Percentiles rank a stretch among this genome's conserved stretches.
These are phyloP conservation scores for Cytospora chrysosperma DNA, from an alignment of 2,329 filamentous ascomycete species.

Conservation along the genomic window DNA sequence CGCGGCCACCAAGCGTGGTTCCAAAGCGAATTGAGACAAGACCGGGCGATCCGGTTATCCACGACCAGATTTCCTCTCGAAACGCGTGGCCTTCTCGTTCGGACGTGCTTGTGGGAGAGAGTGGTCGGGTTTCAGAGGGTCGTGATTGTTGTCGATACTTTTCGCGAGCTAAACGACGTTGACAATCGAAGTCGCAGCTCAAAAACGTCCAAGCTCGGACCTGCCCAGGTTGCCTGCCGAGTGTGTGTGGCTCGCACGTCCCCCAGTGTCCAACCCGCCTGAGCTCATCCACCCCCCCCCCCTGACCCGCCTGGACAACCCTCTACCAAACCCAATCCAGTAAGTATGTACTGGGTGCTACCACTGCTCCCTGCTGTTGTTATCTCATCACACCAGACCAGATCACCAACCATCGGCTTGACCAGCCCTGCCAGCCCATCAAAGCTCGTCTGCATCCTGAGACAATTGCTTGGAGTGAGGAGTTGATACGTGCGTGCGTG, in stretches of 20 bases:
- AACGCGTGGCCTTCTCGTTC: not conserved
- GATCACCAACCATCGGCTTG: not conserved
- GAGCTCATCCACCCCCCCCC: too few relatives aligned
- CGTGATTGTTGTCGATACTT: not conserved
- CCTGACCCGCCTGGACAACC: not conserved
- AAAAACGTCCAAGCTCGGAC: conserved; percentile 17
- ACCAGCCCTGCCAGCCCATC: not conserved
- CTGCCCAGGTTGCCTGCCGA: not conserved
- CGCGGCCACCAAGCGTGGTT: not conserved
- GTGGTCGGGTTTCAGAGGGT: not conserved
- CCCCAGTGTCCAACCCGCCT: too few relatives aligned
- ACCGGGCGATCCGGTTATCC: not conserved
- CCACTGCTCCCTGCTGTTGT: not conserved
- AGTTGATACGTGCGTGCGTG: not conserved
- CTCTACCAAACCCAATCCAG: not conserved
- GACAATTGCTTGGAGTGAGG: not conserved
- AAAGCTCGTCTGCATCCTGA: not conserved
- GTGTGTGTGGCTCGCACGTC: too few relatives aligned
- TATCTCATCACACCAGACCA: not conserved
- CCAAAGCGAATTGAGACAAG: not conserved
- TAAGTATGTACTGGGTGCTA: not conserved
- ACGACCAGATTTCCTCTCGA: not conserved
- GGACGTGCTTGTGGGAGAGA: not conserved
- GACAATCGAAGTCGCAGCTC: conserved; percentile 14
- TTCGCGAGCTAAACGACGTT: not conserved